phyloP scores from a whole-genome alignment of 345 rosid genomes.

The Melaleuca alternifolia region DNA sequence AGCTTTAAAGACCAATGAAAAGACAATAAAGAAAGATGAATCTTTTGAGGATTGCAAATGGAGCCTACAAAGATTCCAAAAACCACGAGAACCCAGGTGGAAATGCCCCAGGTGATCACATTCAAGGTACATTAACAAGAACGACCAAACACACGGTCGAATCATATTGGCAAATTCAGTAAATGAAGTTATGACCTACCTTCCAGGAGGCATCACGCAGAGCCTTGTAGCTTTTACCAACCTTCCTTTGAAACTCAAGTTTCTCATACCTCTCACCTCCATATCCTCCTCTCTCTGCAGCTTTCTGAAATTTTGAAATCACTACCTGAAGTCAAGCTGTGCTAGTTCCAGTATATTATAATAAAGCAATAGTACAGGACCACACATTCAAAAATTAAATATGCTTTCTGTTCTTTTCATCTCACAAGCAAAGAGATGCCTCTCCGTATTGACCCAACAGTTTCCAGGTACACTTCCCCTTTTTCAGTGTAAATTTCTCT shows the following conservation, averaged over 20 bases:
- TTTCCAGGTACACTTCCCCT: not conserved
- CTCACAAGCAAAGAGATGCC: not conserved
- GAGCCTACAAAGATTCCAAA: not conserved
- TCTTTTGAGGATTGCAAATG: not conserved
- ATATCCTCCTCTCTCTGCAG: slow-evolving; percentile 95
- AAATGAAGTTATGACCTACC: slow-evolving; percentile 25
- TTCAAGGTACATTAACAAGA: not conserved
- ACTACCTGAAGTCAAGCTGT: not conserved
- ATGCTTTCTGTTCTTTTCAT: not conserved
- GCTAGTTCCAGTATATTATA: not conserved
- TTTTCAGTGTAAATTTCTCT: not conserved
- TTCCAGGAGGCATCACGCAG: slow-evolving; percentile 75
- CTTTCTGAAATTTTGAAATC: slow-evolving; percentile 34
- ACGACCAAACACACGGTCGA: not conserved
- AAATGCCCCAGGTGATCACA: not conserved
- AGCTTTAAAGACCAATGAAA: not conserved
- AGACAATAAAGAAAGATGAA: not conserved
- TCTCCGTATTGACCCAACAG: not conserved
- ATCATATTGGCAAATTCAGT: not conserved
- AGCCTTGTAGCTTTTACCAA: slow-evolving; percentile 42
- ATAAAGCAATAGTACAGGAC: not conserved
- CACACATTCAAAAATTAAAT: not conserved
- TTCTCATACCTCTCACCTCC: slow-evolving; percentile 89
- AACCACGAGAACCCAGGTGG: not conserved
- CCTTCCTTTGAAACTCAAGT: slow-evolving; percentile 77